Evolutionary conservation across 345 rosid species (phyloP).

Genomic region (Clarkia xantiana): DNA sequence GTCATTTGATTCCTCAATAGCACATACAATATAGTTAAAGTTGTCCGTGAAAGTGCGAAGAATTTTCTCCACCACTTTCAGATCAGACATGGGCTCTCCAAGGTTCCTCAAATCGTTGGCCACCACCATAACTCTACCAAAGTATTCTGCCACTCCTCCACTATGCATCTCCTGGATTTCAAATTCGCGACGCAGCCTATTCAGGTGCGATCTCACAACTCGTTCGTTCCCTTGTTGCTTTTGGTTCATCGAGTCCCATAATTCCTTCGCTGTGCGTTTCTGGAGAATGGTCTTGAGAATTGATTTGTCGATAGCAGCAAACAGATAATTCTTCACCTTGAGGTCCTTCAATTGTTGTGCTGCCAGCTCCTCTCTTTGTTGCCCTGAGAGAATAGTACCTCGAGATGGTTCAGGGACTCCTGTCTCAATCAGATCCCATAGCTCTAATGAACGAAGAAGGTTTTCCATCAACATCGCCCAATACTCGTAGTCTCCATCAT

Average conservation of each 20-base stretch:
- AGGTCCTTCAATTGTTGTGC: neutral
- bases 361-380: neutral
- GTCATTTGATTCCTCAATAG: constrained; percentile 2
- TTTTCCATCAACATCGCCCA: neutral
- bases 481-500: neutral
- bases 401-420: neutral
- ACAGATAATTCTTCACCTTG: neutral
- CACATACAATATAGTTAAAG: neutral
- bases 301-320: neutral
- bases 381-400: no score
- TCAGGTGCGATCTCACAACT: neutral
- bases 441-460: neutral
- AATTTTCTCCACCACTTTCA: neutral
- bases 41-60: neutral
- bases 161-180: neutral
- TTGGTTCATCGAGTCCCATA: constrained; percentile 4
- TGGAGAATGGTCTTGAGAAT: neutral
- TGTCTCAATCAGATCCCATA: neutral
- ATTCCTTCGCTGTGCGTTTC: neutral
- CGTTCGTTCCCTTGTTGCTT: neutral
- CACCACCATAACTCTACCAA: neutral
- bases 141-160: neutral
- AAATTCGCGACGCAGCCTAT: neutral
- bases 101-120: neutral
- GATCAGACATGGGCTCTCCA: neutral